phyloP scores from a whole-genome alignment of 1,284 basidiomycete species.

The Austropuccinia psidii region DNA sequence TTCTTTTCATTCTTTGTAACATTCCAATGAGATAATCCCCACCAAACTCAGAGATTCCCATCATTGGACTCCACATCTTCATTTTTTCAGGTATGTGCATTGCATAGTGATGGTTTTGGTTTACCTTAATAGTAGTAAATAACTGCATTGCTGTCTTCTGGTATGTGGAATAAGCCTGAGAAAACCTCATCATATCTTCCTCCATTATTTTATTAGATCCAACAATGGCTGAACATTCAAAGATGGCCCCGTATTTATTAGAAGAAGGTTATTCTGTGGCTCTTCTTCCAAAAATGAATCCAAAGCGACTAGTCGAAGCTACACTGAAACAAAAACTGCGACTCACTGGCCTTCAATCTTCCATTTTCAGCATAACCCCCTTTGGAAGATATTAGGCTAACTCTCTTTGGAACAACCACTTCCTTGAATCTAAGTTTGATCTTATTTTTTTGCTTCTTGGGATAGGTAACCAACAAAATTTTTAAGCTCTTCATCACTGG shows the following conservation, averaged over 20 bases:
- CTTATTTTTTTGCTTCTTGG: not conserved
- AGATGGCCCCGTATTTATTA: not conserved
- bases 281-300: not conserved
- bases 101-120: not conserved
- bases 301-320: constrained; percentile 21
- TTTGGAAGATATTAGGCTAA: no score
- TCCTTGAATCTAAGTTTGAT: not conserved
- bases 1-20: not conserved
- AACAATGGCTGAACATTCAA: not conserved
- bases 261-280: not conserved
- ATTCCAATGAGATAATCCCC: no score
- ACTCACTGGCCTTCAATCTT: not conserved
- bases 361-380: not conserved
- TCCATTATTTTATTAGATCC: not conserved
- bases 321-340: not conserved
- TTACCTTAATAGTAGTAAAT: not conserved
- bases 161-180: not conserved
- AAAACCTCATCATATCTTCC: not conserved
- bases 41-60: not conserved
- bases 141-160: not conserved
- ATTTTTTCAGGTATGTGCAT: not conserved
- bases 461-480: not conserved
- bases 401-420: constrained; percentile 32
- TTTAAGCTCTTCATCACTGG: no score
- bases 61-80: not conserved